phyloP scores from a whole-genome alignment of 345 rosid genomes.

The Salix viminalis region DNA sequence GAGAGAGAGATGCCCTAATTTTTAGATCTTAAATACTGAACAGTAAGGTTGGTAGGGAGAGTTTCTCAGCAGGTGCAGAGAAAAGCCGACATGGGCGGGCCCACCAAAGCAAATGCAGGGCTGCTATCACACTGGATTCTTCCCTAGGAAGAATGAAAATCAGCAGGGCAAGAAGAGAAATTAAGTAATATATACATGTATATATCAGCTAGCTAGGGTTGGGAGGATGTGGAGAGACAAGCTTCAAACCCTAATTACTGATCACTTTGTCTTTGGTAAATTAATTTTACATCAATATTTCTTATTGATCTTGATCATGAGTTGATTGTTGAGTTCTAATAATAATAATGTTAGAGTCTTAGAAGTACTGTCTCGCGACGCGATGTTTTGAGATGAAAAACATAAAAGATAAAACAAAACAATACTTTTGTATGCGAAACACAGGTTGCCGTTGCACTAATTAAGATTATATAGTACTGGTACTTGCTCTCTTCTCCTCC shows the following conservation, averaged over 20 bases:
- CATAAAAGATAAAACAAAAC: no score
- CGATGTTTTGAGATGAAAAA: no score
- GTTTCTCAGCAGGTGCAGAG: conserved; percentile 7
- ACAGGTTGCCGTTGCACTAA: no score
- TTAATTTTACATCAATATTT: background rate
- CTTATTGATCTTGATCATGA: background rate
- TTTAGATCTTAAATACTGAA: background rate
- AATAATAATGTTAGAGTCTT: background rate
- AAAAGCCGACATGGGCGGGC: conserved; percentile 70
- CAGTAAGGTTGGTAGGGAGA: conserved; percentile 17
- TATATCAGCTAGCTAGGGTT: background rate
- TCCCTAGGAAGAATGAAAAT: conserved; percentile 38
- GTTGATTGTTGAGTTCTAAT: background rate
- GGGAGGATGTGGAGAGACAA: conserved; percentile 38
- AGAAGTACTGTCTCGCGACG: no score
- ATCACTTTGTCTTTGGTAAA: conserved; percentile 37
- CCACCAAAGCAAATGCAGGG: conserved; percentile 85
- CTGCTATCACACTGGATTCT: conserved; percentile 40
- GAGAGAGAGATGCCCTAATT: background rate
- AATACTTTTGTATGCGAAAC: no score
- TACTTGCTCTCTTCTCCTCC: conserved; percentile 2
- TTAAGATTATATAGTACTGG: conserved; percentile 20
- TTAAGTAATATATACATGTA: background rate
- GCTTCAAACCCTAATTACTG: conserved; percentile 39
- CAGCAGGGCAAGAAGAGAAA: conserved; percentile 2